A percentile compares a stretch with the other conserved stretches of the same genome.
These are phyloP conservation scores for Turritis glabra DNA, from an alignment of 345 rosid species.

Conservation along the genomic window DNA sequence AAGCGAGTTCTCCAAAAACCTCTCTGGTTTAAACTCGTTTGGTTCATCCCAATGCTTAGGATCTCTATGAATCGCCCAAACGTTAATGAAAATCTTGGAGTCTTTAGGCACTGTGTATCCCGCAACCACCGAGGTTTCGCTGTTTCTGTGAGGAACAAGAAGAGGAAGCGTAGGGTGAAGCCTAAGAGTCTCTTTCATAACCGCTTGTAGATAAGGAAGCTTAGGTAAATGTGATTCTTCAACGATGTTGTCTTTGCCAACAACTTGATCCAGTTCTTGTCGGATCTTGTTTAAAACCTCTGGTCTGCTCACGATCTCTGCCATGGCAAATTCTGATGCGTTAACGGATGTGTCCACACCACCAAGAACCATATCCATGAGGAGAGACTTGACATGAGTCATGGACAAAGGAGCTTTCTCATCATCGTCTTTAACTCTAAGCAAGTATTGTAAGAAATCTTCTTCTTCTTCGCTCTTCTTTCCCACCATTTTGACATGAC, in stretches of 20 bases:
- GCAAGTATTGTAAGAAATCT: conserved; percentile 57
- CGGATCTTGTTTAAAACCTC: conserved; percentile 36
- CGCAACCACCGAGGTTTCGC: conserved; percentile 38
- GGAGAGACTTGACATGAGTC: conserved; percentile 39
- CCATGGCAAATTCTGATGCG: conserved; percentile 53
- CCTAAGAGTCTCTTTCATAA: conserved; percentile 49
- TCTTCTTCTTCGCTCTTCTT: conserved; percentile 24
- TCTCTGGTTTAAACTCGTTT: conserved; percentile 47
- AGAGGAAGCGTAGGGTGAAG: conserved; percentile 59
- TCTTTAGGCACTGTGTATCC: conserved; percentile 52
- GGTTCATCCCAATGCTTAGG: conserved; percentile 52
- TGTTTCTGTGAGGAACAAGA: conserved; percentile 46
- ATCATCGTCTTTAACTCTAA: conserved; percentile 41
- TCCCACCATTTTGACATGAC: conserved; percentile 28
- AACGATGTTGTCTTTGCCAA: conserved; percentile 43
- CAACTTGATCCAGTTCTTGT: conserved; percentile 45
- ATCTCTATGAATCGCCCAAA: conserved; percentile 56
- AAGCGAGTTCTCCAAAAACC: conserved; percentile 39
- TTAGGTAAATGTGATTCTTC: conserved; percentile 55
- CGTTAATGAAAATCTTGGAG: conserved; percentile 46
- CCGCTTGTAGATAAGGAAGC: conserved; percentile 45
- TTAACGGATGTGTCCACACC: conserved; percentile 47
- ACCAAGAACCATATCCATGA: conserved; percentile 43
- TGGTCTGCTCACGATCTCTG: conserved; percentile 45
- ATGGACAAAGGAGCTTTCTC: conserved; percentile 41